Base-by-base conservation (phyloP, 2,329 filamentous ascomycete species). In the Lasiodiplodia sp. region DNA sequence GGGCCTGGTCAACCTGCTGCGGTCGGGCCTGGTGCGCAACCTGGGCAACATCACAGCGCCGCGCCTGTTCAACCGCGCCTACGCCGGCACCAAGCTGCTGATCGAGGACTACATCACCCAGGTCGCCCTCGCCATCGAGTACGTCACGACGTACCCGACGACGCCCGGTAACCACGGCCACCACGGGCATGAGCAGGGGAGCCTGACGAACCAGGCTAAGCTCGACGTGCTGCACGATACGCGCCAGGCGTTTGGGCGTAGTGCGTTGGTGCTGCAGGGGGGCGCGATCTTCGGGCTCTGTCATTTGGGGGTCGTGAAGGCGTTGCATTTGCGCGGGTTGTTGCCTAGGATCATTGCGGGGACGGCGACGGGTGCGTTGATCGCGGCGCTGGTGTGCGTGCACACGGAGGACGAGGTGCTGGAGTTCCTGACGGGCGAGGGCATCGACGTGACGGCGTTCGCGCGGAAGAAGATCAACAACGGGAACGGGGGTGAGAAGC, bases 61-160 rank as follows among this genome's bases (percentile, higher is more conserved):
- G 2, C 90, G 90, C 71, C 84, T 97, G 1, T 97, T 94, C 82
- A 94, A 94, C 74, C 87, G 91, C 69, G 91, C 93, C 14, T 96
- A 96, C 76, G 91, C 92, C 1, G 94, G 94, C 18, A 97, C 94
- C 0, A 97, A 97, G 78, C 87, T 92, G 66, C 82, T 97, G 58
- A 96, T 97, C 70, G 94, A 97, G 76, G 92, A 96, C 79, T 97
- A 97, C 76, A 90, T 97, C 70, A 90, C 90, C 0, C 90, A 95
- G 76, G 90, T 97, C 44, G 91, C 91, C n/a, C 87, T 91, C 69
- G 91, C 92, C 1, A 88, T 97, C 66, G 88, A 92, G 70, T 90
- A 94, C 75, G 90, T 97, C 47, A 90, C 90, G 34, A 82, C 83
- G 23, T 84, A 93, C 65, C 89, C 91, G 23, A 90, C 88, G 0